Conservation (phyloP, 306 rosid genomes). For the Mucuna pruriens region DNA sequence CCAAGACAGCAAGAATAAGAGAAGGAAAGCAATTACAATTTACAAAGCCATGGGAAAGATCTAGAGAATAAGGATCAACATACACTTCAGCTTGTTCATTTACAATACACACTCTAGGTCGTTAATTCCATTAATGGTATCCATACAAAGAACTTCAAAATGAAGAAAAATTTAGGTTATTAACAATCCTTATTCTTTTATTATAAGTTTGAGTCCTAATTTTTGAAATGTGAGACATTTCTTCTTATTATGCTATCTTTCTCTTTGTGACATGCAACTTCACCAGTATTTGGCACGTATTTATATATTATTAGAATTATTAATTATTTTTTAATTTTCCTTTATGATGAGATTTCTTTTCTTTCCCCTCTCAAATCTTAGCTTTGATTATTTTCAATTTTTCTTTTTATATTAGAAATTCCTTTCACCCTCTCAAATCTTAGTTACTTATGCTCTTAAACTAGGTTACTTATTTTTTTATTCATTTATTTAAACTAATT, state of each 20-base stretch:
- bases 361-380: neutral
- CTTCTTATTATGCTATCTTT: neutral
- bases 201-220: neutral
- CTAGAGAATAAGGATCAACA: conserved; percentile 26
- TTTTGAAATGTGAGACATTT: neutral
- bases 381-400: neutral
- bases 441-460: too few species aligned
- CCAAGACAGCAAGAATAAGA: conserved; percentile 31
- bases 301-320: too few species aligned
- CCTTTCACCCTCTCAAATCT: too few species aligned
- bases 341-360: too few species aligned
- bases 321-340: too few species aligned
- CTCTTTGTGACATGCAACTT: neutral
- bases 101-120: neutral
- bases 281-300: neutral
- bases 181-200: neutral
- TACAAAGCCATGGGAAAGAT: conserved; percentile 11
- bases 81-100: conserved; percentile 17
- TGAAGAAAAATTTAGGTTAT: neutral
- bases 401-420: too few species aligned
- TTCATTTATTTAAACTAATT: neutral
- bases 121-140: neutral
- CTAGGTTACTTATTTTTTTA: neutral
- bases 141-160: conserved; percentile 6
- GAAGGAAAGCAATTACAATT: conserved; percentile 22